Evolutionary conservation across 352 stramenopile species (phyloP).

Genomic region (Globisporangium viniferum): DNA sequence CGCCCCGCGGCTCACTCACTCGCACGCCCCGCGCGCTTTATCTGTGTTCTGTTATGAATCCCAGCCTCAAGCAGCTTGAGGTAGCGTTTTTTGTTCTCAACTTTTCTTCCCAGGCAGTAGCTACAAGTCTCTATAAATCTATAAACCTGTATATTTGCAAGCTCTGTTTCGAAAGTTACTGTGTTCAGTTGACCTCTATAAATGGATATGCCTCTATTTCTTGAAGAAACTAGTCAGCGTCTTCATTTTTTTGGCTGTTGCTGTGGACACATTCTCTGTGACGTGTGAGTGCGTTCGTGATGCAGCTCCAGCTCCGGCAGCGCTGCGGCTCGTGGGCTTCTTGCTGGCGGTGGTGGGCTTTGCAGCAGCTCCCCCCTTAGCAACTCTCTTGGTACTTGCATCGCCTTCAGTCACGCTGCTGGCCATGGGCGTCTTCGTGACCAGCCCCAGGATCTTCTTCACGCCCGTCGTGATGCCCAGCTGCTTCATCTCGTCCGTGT

Average conservation of each 20-base stretch:
- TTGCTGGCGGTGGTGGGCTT: constrained; percentile 1
- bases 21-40: no score
- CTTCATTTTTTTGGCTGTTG: constrained; percentile 41
- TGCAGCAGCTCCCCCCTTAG: constrained; percentile 4
- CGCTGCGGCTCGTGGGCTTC: constrained; percentile 11
- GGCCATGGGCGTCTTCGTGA: constrained; percentile 20
- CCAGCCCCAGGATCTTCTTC: constrained; percentile 81
- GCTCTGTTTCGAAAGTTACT: background rate
- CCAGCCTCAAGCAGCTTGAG: background rate
- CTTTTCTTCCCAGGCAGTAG: background rate
- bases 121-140: background rate
- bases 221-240: constrained; percentile 66
- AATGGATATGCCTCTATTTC: constrained; percentile 33
- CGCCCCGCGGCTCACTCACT: constrained; percentile 6
- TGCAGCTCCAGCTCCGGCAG: background rate
- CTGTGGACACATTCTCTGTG: constrained; percentile 23
- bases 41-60: background rate
- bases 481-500: constrained; percentile 62
- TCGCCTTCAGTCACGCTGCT: background rate
- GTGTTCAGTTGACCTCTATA: constrained; percentile 11
- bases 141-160: constrained; percentile 1
- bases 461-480: constrained; percentile 85
- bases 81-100: background rate
- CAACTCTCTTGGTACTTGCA: background rate
- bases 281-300: constrained; percentile 30